Conservation (phyloP, 2,329 filamentous ascomycete genomes). For the Neopestalotiopsis sp. region DNA sequence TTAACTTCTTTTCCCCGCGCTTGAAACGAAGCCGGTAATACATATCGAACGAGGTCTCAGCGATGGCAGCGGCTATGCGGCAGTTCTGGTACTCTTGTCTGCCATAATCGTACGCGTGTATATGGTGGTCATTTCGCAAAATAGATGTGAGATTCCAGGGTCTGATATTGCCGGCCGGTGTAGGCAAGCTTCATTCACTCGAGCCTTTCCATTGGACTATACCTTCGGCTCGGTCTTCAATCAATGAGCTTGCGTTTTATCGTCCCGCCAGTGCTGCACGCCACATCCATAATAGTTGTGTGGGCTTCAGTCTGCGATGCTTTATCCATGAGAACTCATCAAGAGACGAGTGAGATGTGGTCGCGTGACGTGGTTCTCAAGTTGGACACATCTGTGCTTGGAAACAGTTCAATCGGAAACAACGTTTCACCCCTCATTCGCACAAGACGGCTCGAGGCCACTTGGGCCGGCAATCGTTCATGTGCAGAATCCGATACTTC, state of each 20-base stretch:
- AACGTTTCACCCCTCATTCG: no score
- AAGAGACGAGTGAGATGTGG: no score
- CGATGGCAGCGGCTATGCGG: neutral
- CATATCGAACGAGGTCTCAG: neutral
- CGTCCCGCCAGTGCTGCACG: neutral
- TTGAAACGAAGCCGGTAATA: neutral
- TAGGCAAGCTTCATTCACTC: neutral
- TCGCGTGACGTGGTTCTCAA: no score
- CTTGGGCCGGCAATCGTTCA: no score
- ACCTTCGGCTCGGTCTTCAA: neutral
- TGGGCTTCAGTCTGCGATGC: no score
- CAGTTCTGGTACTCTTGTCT: neutral
- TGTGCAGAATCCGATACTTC: no score
- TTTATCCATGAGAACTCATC: no score
- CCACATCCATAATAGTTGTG: no score
- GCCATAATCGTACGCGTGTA: neutral
- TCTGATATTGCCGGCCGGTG: neutral
- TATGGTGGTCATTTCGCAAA: neutral
- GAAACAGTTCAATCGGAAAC: no score
- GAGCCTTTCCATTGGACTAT: neutral
- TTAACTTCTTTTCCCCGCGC: neutral
- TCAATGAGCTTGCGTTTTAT: neutral
- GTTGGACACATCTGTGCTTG: no score
- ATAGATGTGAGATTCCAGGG: neutral
- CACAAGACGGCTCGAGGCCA: no score